Base-by-base conservation (phyloP, 2,329 filamentous ascomycete species). In the Elsinoe ampelina region DNA sequence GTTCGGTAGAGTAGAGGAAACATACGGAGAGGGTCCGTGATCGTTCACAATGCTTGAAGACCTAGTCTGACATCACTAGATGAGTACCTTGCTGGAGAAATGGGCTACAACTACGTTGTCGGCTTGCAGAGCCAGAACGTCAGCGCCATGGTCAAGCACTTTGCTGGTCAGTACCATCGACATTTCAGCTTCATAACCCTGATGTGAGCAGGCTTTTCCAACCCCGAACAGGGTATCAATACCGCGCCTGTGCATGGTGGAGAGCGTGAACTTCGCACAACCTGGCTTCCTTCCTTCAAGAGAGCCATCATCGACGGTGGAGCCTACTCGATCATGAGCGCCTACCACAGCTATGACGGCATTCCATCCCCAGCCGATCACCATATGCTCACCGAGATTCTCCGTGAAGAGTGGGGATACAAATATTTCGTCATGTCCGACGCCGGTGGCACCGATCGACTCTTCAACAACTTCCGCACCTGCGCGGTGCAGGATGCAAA, bases 141-240 rank as follows among this genome's bases (percentile, higher is more conserved):
- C 4, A 82, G 81, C 20, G 81, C 86, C 13, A 88, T 82, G 69
- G 82, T 89, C 47, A 90, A 89, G 72, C 86, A 90, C 66, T 89
- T 85, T 66, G 83, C 82, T 11, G 86, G 26, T 30, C 8, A 30
- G 26, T 30, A 30, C 26, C 8, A 30, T 30, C 26, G 7, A n/a
- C n/a, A n/a, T 30, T 8, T 30, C 26, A 30, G 26, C 4, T 3
- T 30, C 2, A 2, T 8, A 30, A 30, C 2, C 3, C 26, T 30
- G 26, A 30, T 7, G 3, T 30, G 26, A 8, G 26, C 26, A 30
- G 26, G 79, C 1, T 88, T 83, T 64, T 85, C 78, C 47, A 74
- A 75, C 1, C 85, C 85, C 0, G 86, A 89, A 63, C 85, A 89
- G 66, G 86, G 86, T 1, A 68, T 89, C 42, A 89, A 89, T 66